phyloP scores from a whole-genome alignment of 2,329 filamentous ascomycete genomes.

The Alternaria alternata region DNA sequence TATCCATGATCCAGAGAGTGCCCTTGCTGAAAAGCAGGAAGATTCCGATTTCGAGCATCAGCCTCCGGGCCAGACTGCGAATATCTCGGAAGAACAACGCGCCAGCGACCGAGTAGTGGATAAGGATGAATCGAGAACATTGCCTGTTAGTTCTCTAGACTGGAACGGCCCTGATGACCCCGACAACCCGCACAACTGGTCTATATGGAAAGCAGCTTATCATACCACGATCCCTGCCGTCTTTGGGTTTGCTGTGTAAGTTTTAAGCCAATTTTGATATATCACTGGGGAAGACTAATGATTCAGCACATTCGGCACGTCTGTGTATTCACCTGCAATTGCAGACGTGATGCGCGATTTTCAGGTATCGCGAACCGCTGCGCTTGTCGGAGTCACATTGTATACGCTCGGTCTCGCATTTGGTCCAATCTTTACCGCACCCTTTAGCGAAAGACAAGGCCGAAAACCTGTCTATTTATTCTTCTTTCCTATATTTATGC shows the following conservation, averaged over 20 bases:
- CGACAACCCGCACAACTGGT: slow-evolving; percentile 54
- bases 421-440: slow-evolving; percentile 67
- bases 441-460: slow-evolving; percentile 66
- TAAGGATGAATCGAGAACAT: background rate
- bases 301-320: slow-evolving; percentile 61
- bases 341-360: slow-evolving; percentile 62
- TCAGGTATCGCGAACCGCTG: slow-evolving; percentile 61
- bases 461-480: slow-evolving; percentile 62
- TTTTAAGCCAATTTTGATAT: background rate
- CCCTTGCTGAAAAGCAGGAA: background rate
- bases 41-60: background rate
- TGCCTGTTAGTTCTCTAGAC: slow-evolving; percentile 16
- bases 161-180: slow-evolving; percentile 48
- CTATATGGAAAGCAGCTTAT: slow-evolving; percentile 38
- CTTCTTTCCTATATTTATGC: slow-evolving; percentile 57
- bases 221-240: slow-evolving; percentile 46
- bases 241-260: slow-evolving; percentile 50
- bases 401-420: slow-evolving; percentile 68
- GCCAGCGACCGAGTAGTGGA: background rate
- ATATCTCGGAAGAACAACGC: background rate
- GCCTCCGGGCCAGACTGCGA: background rate
- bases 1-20: background rate
- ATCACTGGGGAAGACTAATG: background rate
- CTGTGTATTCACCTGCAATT: slow-evolving; percentile 62
- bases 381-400: slow-evolving; percentile 66